Base-by-base conservation (phyloP, 192 early-diverging fungal species). In the Allomyces arbusculus region DNA sequence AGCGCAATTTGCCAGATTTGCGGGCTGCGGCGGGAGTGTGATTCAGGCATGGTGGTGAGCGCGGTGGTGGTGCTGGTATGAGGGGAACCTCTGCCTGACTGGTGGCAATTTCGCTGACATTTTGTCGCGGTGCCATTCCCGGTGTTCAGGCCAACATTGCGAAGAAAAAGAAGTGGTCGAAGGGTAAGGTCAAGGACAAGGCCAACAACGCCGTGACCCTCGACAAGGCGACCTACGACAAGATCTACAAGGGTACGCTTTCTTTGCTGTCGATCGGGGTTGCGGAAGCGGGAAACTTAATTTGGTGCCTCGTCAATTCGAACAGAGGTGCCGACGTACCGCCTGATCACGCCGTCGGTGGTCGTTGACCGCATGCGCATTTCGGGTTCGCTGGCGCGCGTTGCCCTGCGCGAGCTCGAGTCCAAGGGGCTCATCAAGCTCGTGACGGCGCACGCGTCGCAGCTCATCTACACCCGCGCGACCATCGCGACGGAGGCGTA, bases 171-270 rank as follows among this genome's bases (percentile, higher is more conserved):
- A 99, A 99, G 90, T 99, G 96, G 96, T 99, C 96, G 69, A 93
- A 92, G 86, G 91, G 90, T 74, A 95, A 95, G 86, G 91, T 94
- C 68, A 96, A 97, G 91, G 96, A 99, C 78, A 97, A 97, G 90
- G 89, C 95, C 77, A 96, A 99, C 90, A 97, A 99, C 88, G 82
- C 89, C 76, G 95, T 99, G 73, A 78, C 88, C 78, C 90, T 99
- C 72, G 90, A 95, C 82, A 91, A 94, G 78, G 76, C 90, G 70
- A 97, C 95, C 69, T 93, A 95, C 75, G 95, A 96, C 72, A 94
- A 92, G 84, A 85, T 99, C 62, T 89, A 89, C 84, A 99, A 99
- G 91, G 96, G 50, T 58, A 58, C 12, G 20, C n/a, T n/a, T n/a
- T n/a, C n/a, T n/a, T n/a, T n/a, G n/a, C n/a, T n/a, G n/a, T n/a